Evolutionary conservation across 202 grass and related monocot species (phyloP), one percentile per base, ranked within the genome.

Genomic region (Saccharum hybrid): DNA sequence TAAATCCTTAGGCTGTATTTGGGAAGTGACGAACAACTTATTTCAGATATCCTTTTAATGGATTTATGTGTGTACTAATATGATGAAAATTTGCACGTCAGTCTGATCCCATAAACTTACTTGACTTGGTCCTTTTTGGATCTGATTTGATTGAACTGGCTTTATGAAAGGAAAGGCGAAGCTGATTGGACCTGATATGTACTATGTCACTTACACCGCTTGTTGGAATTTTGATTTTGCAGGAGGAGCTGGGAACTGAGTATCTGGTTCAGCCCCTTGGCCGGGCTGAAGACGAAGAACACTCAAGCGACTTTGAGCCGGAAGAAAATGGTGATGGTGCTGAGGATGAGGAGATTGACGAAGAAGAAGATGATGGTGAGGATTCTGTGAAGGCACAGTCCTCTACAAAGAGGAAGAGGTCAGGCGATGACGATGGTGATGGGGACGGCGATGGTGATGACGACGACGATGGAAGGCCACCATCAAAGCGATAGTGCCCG

Each of bases 61-160:
- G 75, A 46, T 68, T 49, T 54, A 21, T 28, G 15, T n/a, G 8
- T 60, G 1, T 60, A 23, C 9, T 23, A 8, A 64, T 83, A 71
- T 84, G 89, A 66, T 84, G 89, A 87, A 36, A 90, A 80, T 51
- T 90, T 87, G 89, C 89, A 90, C 85, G 81, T 90, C 88, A 87
- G 89, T 91, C 89, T 88, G 85, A 84, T 84, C 81, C 76, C 81
- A 81, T 4, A 13, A 36, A 33, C 72, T 36, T 21, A 39, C 31
- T 37, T 36, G 46, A 52, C 52, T n/a, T 21, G 8, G 8, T 23
- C n/a, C 3, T 11, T 23, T 60, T 60, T 60, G n/a, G n/a, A 60
- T 60, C 56, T 60, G 56, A 59, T 62, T 41, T 86, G 33, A 5
- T 57, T 66, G 36, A 4, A 31, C 41, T 72, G 15, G 33, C 37